These are phyloP conservation scores for Trichosporon asahii DNA, from an alignment of 1,284 basidiomycete species.

Conservation along the genomic window DNA sequence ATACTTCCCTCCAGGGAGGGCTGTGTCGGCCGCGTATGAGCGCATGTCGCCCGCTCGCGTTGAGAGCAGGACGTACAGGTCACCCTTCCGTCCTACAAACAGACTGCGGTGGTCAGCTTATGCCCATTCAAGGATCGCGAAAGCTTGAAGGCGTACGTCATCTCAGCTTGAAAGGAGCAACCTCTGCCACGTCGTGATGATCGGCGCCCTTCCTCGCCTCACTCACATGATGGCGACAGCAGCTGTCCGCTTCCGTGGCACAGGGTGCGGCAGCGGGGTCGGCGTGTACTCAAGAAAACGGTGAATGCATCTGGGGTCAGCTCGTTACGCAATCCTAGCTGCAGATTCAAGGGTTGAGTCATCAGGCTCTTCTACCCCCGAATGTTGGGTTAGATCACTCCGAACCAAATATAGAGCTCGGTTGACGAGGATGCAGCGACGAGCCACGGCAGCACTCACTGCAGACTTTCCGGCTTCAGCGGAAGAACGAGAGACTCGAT, in stretches of 20 bases:
- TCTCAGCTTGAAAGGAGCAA: no score
- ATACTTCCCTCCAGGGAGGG: conserved; percentile 74
- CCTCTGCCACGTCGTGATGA: conserved; percentile 7
- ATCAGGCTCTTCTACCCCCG: no score
- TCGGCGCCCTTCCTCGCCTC: no score
- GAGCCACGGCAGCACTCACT: conserved; percentile 26
- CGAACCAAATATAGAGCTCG: neutral
- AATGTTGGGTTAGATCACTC: neutral
- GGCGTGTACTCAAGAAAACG: conserved; percentile 38
- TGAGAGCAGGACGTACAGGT: conserved; percentile 70
- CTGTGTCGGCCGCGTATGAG: conserved; percentile 77
- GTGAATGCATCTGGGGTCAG: conserved; percentile 39
- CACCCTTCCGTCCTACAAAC: conserved; percentile 73
- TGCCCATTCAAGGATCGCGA: no score
- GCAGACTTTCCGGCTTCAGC: conserved; percentile 44
- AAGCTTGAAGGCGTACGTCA: no score
- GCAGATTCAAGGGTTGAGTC: no score
- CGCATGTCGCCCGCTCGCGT: conserved; percentile 64
- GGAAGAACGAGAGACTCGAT: conserved; percentile 42
- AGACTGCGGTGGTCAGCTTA: conserved; percentile 44
- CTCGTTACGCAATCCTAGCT: no score
- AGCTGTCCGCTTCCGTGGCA: conserved; percentile 37
- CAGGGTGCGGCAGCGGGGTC: conserved; percentile 17
- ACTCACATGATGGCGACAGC: conserved; percentile 44
- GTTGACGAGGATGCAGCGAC: no score